phyloP scores from a whole-genome alignment of 495 filamentous ascomycete genomes.

The Podospora pseudoanserina region DNA sequence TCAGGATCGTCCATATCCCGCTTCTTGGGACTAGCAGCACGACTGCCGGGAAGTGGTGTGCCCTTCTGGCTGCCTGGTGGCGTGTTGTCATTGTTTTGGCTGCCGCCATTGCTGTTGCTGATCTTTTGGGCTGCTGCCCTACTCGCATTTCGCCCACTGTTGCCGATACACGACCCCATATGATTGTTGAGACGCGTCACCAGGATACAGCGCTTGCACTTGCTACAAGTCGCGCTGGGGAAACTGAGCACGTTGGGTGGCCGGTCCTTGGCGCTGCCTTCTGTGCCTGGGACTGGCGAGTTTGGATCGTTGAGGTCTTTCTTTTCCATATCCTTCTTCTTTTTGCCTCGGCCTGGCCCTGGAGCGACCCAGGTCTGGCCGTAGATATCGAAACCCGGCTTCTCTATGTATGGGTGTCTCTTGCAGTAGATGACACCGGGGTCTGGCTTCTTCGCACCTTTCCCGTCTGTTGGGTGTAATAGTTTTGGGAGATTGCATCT shows the following conservation, averaged over 20 bases:
- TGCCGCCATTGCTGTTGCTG: slow-evolving; percentile 47
- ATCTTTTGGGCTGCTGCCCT: slow-evolving; percentile 56
- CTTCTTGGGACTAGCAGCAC: slow-evolving; percentile 48
- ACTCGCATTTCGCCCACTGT: slow-evolving; percentile 65
- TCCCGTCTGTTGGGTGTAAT: slow-evolving; percentile 59
- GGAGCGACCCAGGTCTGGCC: slow-evolving; percentile 65
- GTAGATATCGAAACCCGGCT: slow-evolving; percentile 76
- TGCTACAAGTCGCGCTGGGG: slow-evolving; percentile 55
- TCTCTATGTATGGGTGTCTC: slow-evolving; percentile 67
- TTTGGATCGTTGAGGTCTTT: slow-evolving; percentile 42
- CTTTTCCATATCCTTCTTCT: slow-evolving; percentile 59
- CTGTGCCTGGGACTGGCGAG: slow-evolving; percentile 47
- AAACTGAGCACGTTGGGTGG: slow-evolving; percentile 57
- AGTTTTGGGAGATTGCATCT: slow-evolving; percentile 63
- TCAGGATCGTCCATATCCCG: slow-evolving; percentile 48
- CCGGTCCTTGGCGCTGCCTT: slow-evolving; percentile 47
- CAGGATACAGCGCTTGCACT: slow-evolving; percentile 53
- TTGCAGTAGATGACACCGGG: slow-evolving; percentile 69
- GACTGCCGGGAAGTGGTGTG: slow-evolving; percentile 53
- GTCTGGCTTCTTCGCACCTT: slow-evolving; percentile 57
- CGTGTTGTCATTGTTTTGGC: slow-evolving; percentile 49
- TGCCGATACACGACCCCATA: slow-evolving; percentile 75
- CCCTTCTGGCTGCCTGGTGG: slow-evolving; percentile 56
- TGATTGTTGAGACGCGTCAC: slow-evolving; percentile 65
- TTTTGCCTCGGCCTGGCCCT: slow-evolving; percentile 54